Evolutionary conservation across 139 green algal species (phyloP), one percentile per base, ranked within the genome.

Genomic region (Bryopsis sp.): DNA sequence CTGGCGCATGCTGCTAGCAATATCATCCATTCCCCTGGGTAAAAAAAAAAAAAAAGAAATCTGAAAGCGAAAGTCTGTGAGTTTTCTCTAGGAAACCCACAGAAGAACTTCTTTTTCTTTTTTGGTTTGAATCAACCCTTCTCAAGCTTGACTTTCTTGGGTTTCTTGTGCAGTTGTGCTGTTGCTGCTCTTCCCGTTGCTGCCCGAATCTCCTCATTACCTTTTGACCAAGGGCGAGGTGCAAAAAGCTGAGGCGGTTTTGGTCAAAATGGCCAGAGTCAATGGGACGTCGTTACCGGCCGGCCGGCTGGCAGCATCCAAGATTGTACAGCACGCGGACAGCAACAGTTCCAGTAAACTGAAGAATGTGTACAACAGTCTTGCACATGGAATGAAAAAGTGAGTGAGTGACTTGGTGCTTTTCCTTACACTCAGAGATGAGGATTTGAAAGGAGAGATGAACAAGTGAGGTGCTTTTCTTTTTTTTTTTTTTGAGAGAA

Each of bases 141-240:
- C n/a, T n/a, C n/a, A n/a, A n/a, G n/a, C 43, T 54, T 54, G 19
- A 11, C 19, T 19, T 54, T 11, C 19, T 11, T 54, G 11, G 11
- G 43, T 19, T 54, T 11, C 15, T 19, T 54, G 43, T 54, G 43
- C 43, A 54, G 62, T 69, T 26, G 22, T 69, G 6, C 8, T 69
- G 19, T n/a, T 69, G 7, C 19, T 81, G 1, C 70, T 87, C 6
- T 85, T 82, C 75, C 80, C 82, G 1, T 65, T 80, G n/a, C 48
- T 95, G n/a, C 84, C 89, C 1, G 88, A 95, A 72, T 85, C 74
- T 0, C 85, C 89, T 1, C 73, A 81, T 39, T 95, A 71, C 66
- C 73, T 94, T 72, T 64, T 67, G 7, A 39, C 60, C 3, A 68
- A 78, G 6, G 78, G 77, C 2, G 47, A 71, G 2, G 54, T 64